A percentile compares a stretch with the other conserved stretches of the same genome.
Conservation (phyloP, 768 basidiomycete genomes). For the Glaciozyma martinii region DNA sequence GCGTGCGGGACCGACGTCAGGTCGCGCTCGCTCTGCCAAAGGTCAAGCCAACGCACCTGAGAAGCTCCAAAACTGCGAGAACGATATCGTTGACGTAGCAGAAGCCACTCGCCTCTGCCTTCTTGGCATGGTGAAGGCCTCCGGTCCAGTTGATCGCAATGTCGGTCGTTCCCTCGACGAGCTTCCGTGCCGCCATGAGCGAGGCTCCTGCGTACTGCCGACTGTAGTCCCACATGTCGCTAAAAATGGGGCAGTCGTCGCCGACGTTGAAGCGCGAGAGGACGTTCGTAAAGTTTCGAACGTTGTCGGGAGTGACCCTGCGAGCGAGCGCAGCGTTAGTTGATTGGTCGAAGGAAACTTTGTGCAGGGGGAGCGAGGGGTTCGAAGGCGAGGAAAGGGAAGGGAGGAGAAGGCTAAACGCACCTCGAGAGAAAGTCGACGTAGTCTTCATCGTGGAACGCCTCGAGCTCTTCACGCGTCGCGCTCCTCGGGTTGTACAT, state of each 20-base stretch:
- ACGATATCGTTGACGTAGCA: slow-evolving; percentile 78
- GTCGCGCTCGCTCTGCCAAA: not conserved
- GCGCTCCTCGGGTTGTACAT: slow-evolving; percentile 83
- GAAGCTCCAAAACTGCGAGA: slow-evolving; percentile 80
- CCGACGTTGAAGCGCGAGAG: slow-evolving; percentile 87
- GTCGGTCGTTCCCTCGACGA: slow-evolving; percentile 75
- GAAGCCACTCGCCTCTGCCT: slow-evolving; percentile 94
- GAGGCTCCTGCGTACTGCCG: slow-evolving; percentile 88
- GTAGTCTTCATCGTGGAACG: slow-evolving; percentile 91
- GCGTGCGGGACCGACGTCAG: not conserved
- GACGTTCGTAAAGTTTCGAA: slow-evolving; percentile 59
- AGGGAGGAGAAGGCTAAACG: slow-evolving; percentile 29
- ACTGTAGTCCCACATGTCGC: slow-evolving; percentile 90
- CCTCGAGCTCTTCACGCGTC: slow-evolving; percentile 76
- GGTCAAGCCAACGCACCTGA: slow-evolving; percentile 50
- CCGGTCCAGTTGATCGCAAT: slow-evolving; percentile 99
- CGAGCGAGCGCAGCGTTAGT: not conserved
- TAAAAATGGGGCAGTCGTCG: slow-evolving; percentile 93
- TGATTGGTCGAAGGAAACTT: not conserved
- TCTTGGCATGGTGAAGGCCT: slow-evolving; percentile 94
- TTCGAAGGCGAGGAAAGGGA: not conserved
- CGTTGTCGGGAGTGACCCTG: slow-evolving; percentile 75
- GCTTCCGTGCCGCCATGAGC: slow-evolving; percentile 78
- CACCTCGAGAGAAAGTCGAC: slow-evolving; percentile 89
- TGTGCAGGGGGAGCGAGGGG: not conserved